A percentile compares a stretch with the other conserved stretches of the same genome.
These are phyloP conservation scores for Tetracladium setigerum DNA, from an alignment of 495 filamentous ascomycete genomes.

Conservation along the genomic window DNA sequence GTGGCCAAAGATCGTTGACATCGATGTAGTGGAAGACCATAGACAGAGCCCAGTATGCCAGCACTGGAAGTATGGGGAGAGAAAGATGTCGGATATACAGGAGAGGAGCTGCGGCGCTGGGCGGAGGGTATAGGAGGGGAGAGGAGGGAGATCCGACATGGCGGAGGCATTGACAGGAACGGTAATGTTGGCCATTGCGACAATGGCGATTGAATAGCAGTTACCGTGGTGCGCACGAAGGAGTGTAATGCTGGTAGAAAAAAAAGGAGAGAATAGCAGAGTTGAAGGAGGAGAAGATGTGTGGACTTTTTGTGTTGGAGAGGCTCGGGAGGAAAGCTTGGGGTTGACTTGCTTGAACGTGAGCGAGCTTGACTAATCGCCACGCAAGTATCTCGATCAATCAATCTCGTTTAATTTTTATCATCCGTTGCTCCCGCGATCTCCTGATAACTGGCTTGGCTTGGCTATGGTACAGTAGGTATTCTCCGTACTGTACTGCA, in stretches of 20 bases:
- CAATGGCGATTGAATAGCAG: conserved; percentile 11
- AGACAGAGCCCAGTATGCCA: conserved; percentile 87
- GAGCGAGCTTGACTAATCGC: too few relatives aligned
- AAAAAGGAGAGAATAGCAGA: not conserved
- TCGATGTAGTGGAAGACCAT: conserved; percentile 82
- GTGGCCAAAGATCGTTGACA: conserved; percentile 68
- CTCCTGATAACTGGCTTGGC: not conserved
- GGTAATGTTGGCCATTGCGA: conserved; percentile 35
- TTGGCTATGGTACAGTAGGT: too few relatives aligned
- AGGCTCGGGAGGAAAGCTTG: not conserved
- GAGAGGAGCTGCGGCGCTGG: conserved; percentile 64
- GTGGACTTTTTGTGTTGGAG: conserved; percentile 7
- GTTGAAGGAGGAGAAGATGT: not conserved
- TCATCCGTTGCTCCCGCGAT: conserved; percentile 3
- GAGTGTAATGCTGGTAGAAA: conserved; percentile 15
- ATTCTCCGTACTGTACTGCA: too few relatives aligned
- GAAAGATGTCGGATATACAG: conserved; percentile 70
- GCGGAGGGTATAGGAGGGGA: conserved; percentile 62
- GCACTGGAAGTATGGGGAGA: conserved; percentile 68
- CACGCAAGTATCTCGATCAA: not conserved
- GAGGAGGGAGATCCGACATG: conserved; percentile 56
- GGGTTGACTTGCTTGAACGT: too few relatives aligned
- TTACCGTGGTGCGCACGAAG: conserved; percentile 30
- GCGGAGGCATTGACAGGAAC: conserved; percentile 21
- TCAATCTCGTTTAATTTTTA: conserved; percentile 20